Evolutionary conservation across 2,329 filamentous ascomycete species (phyloP), one percentile per base, ranked within the genome.

Genomic region (Epichloe sibirici): DNA sequence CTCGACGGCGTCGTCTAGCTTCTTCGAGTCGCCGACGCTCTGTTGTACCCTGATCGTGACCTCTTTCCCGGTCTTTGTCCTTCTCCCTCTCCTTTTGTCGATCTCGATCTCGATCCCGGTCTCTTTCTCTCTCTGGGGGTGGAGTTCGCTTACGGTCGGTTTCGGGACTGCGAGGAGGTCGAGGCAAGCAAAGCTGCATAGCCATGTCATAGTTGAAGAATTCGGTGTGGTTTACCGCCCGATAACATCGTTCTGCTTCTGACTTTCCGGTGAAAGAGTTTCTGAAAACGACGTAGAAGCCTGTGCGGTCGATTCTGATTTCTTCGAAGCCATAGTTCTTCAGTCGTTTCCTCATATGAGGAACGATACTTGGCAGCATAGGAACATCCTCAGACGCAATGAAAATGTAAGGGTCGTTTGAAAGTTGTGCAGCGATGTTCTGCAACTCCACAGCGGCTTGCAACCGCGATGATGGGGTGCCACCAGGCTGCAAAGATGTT

Each of bases 181-280:
- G 59, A 51, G 62, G 72, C 54, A 66, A 61, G 56, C 60, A 85
- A 52, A 89, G 83, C 64, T 91, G 86, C 89, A 98, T 95, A 45
- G 82, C 80, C 86, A 98, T 91, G 55, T 71, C 74, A 56, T 97
- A 97, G 1, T 86, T 96, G 71, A 98, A 98, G 57, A 98, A 81
- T 5, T 86, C 79, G 44, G 85, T 85, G 65, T 86, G 85, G 65
- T 96, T 84, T 58, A 87, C 90, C 49, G 83, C 79, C 51, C 81
- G 77, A 66, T 82, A 90, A 65, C 90, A 96, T 56, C 86, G 78
- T 59, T 88, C 84, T 0, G 89, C 85, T 68, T 96, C 90, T 52
- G 83, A 76, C 61, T 90, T 84, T 3, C 91, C 91, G 8, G 77
- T 74, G 51, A 80, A 78, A 2, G 82, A 88, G 61, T 91, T 85